Evolutionary conservation across 768 basidiomycete genomes (phyloP), one percentile per base, ranked within the genome.

Genomic region (Mycena polygramma): DNA sequence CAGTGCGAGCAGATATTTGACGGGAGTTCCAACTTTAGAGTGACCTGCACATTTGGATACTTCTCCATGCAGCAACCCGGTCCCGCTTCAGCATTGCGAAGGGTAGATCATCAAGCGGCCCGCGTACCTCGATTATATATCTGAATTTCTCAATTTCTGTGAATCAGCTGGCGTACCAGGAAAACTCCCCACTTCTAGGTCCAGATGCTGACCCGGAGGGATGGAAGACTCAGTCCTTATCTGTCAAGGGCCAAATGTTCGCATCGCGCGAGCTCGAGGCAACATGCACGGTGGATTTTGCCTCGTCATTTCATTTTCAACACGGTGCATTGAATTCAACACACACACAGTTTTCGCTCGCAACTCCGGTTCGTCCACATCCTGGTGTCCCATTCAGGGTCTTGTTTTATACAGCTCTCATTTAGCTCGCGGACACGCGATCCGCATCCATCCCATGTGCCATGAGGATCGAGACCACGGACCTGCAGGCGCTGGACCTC

Each of bases 1-100:
- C n/a, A n/a, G 9, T 30, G 8, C 5, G 8, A 10, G 2, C 13
- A 26, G 36, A 69, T 13, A 53, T 51, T 51, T n/a, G n/a, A n/a
- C n/a, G n/a, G n/a, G 11, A 59, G n/a, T 39, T 53, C 5, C 46
- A 41, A 57, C 22, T n/a, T n/a, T n/a, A 72, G 71, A 45, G 52
- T 65, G 2, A 2, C 26, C 17, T 61, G 57, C 36, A 46, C 60
- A 9, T 69, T 73, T n/a, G 58, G 48, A 9, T 72, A 61, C 54
- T 73, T 69, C 37, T 73, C 71, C 20, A 73, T 73, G 68, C 54
- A 54, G 14, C 71, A 73, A 20, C 71, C 71, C 22, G 49, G 35
- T 13, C 45, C 48, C 24, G 39, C 69, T 37, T 66, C 69, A 19
- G 5, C 26, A 10, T 35, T 66, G 45, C 20, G 65, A 19, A 60